Conservation (phyloP, 495 filamentous ascomycete species). For the Penicillium goetzii region DNA sequence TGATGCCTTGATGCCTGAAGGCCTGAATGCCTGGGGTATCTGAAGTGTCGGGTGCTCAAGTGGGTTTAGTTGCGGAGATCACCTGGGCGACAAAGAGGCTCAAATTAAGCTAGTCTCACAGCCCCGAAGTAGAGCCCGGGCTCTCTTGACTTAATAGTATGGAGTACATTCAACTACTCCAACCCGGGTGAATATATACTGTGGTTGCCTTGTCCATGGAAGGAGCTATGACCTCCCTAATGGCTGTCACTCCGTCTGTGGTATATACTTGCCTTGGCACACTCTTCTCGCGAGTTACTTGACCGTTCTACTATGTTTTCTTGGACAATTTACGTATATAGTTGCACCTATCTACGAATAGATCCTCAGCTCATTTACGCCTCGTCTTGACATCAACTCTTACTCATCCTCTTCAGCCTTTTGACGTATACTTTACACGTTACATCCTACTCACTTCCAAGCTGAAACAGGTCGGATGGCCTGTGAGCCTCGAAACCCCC, state of each 20-base stretch:
- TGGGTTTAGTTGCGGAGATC: constrained; percentile 6
- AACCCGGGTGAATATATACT: neutral
- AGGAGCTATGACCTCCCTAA: neutral
- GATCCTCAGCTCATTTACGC: neutral
- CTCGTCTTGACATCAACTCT: neutral
- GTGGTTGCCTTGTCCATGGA: neutral
- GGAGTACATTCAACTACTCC: neutral
- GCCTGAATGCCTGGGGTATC: constrained; percentile 3
- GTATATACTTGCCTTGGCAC: neutral
- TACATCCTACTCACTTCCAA: neutral
- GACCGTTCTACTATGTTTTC: neutral
- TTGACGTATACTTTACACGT: neutral
- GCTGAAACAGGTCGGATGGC: neutral
- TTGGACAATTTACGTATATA: neutral
- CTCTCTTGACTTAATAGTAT: neutral
- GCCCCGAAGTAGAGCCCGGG: neutral
- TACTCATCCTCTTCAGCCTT: neutral
- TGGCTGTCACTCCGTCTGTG: no score
- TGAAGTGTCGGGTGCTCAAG: neutral
- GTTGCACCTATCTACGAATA: neutral
- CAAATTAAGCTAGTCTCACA: neutral
- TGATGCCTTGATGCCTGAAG: constrained; percentile 28
- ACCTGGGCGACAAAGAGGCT: neutral
- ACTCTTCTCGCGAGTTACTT: no score
- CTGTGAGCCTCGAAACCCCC: neutral